These are phyloP conservation scores for Zoysia pacifica DNA, from an alignment of 176 grass and related monocot species.

Conservation along the genomic window DNA sequence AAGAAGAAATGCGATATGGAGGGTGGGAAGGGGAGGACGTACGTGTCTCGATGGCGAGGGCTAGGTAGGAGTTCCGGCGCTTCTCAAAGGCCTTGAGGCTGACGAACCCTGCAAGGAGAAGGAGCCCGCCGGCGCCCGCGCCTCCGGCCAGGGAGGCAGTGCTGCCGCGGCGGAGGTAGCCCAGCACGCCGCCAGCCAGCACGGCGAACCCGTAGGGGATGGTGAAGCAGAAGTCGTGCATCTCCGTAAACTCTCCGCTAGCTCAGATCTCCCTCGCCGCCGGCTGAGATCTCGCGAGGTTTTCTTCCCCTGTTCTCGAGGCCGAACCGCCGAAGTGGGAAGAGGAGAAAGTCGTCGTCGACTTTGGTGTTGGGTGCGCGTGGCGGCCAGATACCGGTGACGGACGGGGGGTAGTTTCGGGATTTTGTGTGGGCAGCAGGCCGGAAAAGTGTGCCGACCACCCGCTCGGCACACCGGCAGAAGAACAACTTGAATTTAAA, in stretches of 20 bases:
- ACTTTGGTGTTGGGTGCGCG: background rate
- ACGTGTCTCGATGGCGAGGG: constrained; percentile 75
- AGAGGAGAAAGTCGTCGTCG: constrained; percentile 29
- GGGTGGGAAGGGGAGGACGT: background rate
- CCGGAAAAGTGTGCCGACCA: constrained; percentile 30
- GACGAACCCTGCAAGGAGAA: constrained; percentile 81
- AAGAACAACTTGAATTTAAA: background rate
- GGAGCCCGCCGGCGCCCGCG: constrained; percentile 56
- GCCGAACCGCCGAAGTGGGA: background rate
- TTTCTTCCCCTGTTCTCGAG: background rate
- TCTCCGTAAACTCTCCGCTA: constrained; percentile 3
- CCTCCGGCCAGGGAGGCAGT: constrained; percentile 81
- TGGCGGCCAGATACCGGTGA: background rate
- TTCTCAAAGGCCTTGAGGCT: constrained; percentile 97
- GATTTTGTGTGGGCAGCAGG: background rate
- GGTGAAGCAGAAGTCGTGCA: constrained; percentile 99
- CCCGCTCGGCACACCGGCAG: background rate
- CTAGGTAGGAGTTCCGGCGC: constrained; percentile 68
- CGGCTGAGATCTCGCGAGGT: constrained; percentile 21
- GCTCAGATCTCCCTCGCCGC: constrained; percentile 31
- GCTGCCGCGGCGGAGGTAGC: constrained; percentile 82
- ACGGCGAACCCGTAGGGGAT: constrained; percentile 84
- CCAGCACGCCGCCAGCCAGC: constrained; percentile 66
- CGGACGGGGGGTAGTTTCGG: background rate
- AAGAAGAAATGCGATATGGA: background rate